Base-by-base conservation (phyloP, 331 rosid species). In the Pyrus hybrid region DNA sequence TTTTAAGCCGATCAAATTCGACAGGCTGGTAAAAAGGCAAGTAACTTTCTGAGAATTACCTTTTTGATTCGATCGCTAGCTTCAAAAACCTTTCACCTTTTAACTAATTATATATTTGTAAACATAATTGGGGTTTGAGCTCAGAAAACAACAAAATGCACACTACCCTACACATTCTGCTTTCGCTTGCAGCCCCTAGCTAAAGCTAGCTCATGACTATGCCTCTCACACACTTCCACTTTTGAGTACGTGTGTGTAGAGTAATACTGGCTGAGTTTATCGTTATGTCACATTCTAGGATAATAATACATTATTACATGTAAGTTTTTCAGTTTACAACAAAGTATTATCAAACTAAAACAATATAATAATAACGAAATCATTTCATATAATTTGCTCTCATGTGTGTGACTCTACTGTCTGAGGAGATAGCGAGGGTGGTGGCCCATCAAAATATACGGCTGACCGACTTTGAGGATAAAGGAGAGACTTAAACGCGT, bases 391-490 rank as follows among this genome's bases (percentile, higher is more conserved):
- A 41, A 41, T 10, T 41, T 41, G 47, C 47, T 11, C 47, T 11
- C 14, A 3, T 41, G 14, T 47, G 69, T 74, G 35, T 80, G 80
- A 61, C 73, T 70, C 56, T 37, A 37, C 43, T 37, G 43, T 16
- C 57, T 17, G 73, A 62, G 70, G 29, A 5, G 53, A 6, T 13
- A 26, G 45, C 1, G 13, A 68, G 63, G 71, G 77, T 78, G 86
- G 91, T 85, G 93, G 89, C 81, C 90, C 93, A 87, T 58, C 54
- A 75, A 77, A 84, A 85, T 85, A 87, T 78, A 80, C 81, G 90
- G 92, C 86, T 86, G 89, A 88, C 87, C 86, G 78, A 82, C 83
- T 83, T 85, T 85, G 89, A 80, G 81, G 83, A 77, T 77, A 84
- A 82, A 77, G 85, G 81, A 82, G 77, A 77, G 85, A 86, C 83